Conservation (phyloP, 2,329 filamentous ascomycete genomes). For the Cladorrhinum sp. region DNA sequence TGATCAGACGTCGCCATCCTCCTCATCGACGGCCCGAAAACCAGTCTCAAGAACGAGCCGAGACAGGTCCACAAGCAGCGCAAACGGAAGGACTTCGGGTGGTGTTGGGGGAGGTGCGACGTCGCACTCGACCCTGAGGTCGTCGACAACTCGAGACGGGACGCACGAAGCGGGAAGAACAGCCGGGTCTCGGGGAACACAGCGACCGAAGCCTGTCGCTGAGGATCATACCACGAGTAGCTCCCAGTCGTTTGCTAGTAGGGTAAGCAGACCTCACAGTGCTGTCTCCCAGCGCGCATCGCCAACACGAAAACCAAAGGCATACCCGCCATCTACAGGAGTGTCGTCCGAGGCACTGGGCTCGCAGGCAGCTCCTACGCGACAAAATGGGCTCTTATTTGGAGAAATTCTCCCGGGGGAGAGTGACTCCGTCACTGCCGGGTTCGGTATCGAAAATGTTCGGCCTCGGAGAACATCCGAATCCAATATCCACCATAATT, state of each 20-base stretch:
- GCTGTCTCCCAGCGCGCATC: conserved; percentile 32
- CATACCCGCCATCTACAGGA: conserved; percentile 37
- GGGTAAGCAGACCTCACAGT: conserved; percentile 52
- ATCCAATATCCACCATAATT: conserved; percentile 59
- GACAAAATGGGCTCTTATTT: conserved; percentile 61
- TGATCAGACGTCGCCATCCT: conserved; percentile 52
- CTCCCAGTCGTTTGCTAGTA: conserved; percentile 58
- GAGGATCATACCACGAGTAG: conserved; percentile 54
- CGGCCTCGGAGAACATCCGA: conserved; percentile 66
- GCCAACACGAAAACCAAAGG: conserved; percentile 44
- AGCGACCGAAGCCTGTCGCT: conserved; percentile 46
- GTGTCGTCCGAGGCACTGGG: conserved; percentile 29
- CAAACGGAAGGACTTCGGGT: conserved; percentile 35
- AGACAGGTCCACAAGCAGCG: conserved; percentile 31
- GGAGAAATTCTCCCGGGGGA: conserved; percentile 68
- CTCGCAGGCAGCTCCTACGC: conserved; percentile 34
- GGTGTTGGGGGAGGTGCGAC: conserved; percentile 35
- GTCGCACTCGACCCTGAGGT: conserved; percentile 43
- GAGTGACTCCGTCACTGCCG: conserved; percentile 49
- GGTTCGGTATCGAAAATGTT: conserved; percentile 58
- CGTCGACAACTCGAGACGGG: conserved; percentile 34
- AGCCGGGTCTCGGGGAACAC: conserved; percentile 36
- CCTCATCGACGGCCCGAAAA: conserved; percentile 37
- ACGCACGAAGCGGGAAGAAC: conserved; percentile 30
- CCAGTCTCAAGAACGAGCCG: conserved; percentile 35